A percentile compares a stretch with the other conserved stretches of the same genome.
Evolutionary conservation across 2,329 filamentous ascomycete genomes (phyloP).

Genomic region (Apiospora saccharicola): DNA sequence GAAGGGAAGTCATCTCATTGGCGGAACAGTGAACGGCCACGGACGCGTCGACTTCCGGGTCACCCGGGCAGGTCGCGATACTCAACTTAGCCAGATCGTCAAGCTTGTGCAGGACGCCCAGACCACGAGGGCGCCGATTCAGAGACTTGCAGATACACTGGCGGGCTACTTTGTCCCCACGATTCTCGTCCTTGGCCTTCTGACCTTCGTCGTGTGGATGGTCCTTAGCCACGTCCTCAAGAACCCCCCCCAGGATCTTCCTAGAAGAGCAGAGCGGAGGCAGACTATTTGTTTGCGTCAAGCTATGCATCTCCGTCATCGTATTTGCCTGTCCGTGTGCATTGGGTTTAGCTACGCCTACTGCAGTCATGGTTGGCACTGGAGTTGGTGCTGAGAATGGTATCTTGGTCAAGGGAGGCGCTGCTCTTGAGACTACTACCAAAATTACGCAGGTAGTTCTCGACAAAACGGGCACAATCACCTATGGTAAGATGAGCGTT

Average conservation of each 20-base stretch:
- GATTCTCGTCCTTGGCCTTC: conserved; percentile 82
- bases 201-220: conserved; percentile 95
- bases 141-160: conserved; percentile 87
- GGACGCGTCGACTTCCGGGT: conserved; percentile 93
- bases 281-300: conserved; percentile 94
- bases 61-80: conserved; percentile 90
- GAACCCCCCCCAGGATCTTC: conserved; percentile 90
- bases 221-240: conserved; percentile 85
- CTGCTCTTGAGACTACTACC: conserved; percentile 87
- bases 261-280: conserved; percentile 81
- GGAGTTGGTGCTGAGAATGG: conserved; percentile 94
- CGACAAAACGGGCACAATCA: conserved; percentile 96
- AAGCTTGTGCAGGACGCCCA: conserved; percentile 98
- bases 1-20: conserved; percentile 81
- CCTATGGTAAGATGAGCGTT: conserved; percentile 94
- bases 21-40: conserved; percentile 93
- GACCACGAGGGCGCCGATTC: conserved; percentile 92
- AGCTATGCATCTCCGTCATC: conserved; percentile 97
- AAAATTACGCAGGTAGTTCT: conserved; percentile 90
- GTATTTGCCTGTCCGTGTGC: conserved; percentile 98
- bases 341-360: conserved; percentile 93
- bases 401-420: conserved; percentile 97
- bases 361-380: conserved; percentile 99
- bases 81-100: conserved; percentile 96
- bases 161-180: conserved; percentile 94